phyloP scores from a whole-genome alignment of 2,329 filamentous ascomycete genomes.

The Emergomyces orientalis region DNA sequence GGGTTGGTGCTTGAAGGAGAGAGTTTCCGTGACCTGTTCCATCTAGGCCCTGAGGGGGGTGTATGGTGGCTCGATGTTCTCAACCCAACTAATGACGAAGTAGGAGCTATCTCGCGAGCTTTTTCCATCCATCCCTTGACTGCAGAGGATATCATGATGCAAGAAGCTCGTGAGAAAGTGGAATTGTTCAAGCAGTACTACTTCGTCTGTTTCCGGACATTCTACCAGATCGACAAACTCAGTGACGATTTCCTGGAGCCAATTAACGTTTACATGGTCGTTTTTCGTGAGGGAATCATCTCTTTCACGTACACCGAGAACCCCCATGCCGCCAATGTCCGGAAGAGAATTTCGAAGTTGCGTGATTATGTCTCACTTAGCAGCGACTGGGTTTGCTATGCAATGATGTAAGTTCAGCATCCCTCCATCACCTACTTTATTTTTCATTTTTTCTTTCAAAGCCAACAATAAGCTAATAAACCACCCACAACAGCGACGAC shows the following conservation, averaged over 20 bases:
- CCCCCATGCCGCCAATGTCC: constrained; percentile 76
- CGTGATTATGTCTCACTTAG: constrained; percentile 92
- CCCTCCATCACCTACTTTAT: neutral
- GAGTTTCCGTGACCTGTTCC: constrained; percentile 79
- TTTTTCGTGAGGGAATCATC: constrained; percentile 88
- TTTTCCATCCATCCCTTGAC: constrained; percentile 95
- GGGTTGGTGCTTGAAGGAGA: constrained; percentile 84
- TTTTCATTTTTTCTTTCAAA: neutral
- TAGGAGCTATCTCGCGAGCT: constrained; percentile 78
- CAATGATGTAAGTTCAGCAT: constrained; percentile 63
- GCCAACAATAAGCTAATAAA: neutral
- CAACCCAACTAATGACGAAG: constrained; percentile 79
- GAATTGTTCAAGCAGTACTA: constrained; percentile 97
- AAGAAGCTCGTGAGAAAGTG: constrained; percentile 96
- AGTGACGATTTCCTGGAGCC: constrained; percentile 81
- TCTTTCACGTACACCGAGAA: constrained; percentile 91
- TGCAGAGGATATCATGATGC: constrained; percentile 88
- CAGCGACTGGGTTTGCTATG: constrained; percentile 98
- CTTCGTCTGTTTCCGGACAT: constrained; percentile 94
- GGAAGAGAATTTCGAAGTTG: constrained; percentile 81
- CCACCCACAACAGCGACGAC: constrained; percentile 57
- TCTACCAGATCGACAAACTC: constrained; percentile 70
- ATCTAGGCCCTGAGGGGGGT: constrained; percentile 58
- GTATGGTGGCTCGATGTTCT: constrained; percentile 99
- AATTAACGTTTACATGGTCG: constrained; percentile 92